Evolutionary conservation across 768 basidiomycete genomes (phyloP).

Genomic region (Boletus rubropictus): DNA sequence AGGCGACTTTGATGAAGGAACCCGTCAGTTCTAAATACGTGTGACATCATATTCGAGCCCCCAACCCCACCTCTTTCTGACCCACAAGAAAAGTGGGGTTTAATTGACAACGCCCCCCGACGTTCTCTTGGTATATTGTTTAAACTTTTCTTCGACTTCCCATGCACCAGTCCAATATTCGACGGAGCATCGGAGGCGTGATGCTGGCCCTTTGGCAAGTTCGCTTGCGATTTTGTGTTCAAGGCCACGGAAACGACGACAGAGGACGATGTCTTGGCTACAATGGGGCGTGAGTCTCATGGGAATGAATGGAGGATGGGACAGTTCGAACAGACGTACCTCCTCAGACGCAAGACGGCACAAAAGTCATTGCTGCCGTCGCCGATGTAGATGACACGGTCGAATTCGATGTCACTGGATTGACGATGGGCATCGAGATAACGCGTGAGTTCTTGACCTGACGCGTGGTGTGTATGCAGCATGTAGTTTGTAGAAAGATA

Average conservation of each 20-base stretch:
- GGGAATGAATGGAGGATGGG: neutral
- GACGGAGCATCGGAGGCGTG: conserved; percentile 66
- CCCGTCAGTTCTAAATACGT: neutral
- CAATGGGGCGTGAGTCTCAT: neutral
- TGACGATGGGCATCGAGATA: conserved; percentile 52
- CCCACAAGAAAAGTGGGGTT: neutral
- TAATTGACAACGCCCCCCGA: conserved; percentile 5
- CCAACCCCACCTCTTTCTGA: neutral
- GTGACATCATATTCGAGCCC: neutral
- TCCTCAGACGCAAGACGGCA: conserved; percentile 74
- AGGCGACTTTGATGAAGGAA: neutral
- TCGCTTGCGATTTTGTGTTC: conserved; percentile 73
- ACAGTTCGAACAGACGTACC: conserved; percentile 33
- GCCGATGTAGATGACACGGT: conserved; percentile 84
- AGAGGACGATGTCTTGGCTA: conserved; percentile 81
- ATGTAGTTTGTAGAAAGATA: neutral
- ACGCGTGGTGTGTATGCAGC: neutral
- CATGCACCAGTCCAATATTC: conserved; percentile 91
- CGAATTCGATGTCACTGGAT: conserved; percentile 49
- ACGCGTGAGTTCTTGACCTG: conserved; percentile 88
- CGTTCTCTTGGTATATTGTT: conserved; percentile 6
- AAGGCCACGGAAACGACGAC: conserved; percentile 72
- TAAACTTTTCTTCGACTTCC: conserved; percentile 88
- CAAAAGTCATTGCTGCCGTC: conserved; percentile 97
- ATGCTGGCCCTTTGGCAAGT: conserved; percentile 36